Conservation (phyloP, 768 basidiomycete genomes). For the Suillus tomentosus region DNA sequence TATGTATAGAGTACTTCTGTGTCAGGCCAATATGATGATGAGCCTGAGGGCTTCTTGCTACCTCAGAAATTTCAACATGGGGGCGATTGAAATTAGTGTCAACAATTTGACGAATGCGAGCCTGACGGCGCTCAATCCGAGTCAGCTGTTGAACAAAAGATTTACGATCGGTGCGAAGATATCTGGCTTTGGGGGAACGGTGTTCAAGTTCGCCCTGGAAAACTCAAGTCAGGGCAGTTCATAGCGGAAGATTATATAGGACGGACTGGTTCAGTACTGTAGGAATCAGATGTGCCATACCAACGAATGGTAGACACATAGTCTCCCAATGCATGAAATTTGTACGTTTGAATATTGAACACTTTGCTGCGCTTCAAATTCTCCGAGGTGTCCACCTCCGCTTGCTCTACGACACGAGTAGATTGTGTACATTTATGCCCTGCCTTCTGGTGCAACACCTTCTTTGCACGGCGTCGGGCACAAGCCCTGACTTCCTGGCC, state of each 20-base stretch:
- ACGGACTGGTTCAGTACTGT: conserved; percentile 32
- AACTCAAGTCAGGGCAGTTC: neutral
- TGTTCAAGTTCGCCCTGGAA: conserved; percentile 18
- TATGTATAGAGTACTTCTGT: conserved; percentile 21
- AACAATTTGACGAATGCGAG: neutral
- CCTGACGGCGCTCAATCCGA: conserved; percentile 9
- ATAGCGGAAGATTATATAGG: too few species aligned
- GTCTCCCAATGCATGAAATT: conserved; percentile 8
- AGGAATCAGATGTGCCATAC: conserved; percentile 38
- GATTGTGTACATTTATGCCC: too few species aligned
- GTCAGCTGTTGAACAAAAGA: neutral
- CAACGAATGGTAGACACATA: conserved; percentile 17
- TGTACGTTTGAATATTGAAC: too few species aligned
- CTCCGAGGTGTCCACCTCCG: too few species aligned
- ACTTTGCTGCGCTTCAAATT: too few species aligned
- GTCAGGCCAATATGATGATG: conserved; percentile 9
- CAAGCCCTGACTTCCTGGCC: too few species aligned
- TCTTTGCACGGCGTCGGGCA: too few species aligned
- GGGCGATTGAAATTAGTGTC: neutral
- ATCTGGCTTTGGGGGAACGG: conserved; percentile 5
- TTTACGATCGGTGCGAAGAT: neutral
- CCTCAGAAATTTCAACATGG: neutral
- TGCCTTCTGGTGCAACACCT: too few species aligned
- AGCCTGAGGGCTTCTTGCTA: neutral
- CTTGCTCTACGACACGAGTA: too few species aligned